Base-by-base conservation (phyloP, 2,329 filamentous ascomycete genomes). In the Trichoderma cornu-damae region DNA sequence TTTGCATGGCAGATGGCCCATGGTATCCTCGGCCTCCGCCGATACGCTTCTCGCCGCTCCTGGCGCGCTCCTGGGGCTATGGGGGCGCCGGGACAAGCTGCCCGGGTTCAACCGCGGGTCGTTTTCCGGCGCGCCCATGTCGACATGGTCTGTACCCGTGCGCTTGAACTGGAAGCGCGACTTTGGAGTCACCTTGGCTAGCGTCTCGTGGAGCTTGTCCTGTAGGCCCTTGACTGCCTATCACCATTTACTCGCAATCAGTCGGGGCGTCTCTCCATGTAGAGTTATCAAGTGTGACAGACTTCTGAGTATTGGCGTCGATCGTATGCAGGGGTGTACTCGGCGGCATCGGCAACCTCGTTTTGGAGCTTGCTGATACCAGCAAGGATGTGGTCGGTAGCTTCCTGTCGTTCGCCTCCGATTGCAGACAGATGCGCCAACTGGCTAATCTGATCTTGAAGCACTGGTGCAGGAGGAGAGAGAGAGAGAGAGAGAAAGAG, bases 291-390 rank as follows among this genome's bases (percentile, higher is more conserved):
- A 40, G 18, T 44, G 20, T 20, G 22, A 54, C 49, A 6, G 18
- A 91, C 89, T 75, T 92, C 85, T 42, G 86, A 83, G 68, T 96
- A 97, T 22, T 88, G 87, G 64, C 89, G 84, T 70, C 94, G 90
- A 67, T 97, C 94, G 69, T 96, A 95, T 6, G 90, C 85, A 2
- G 94, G 91, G 14, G 96, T 83, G 63, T 87, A 90, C 57, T 86
- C 85, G 1, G 88, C 84, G 0, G 89, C 88, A 72, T 96, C 91
- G 63, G 89, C 87, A 37, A 96, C 89, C 65, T 94, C 87, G 62
- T 87, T 88, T 1, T 90, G 91, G 14, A 97, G 79, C 58, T 84
- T 83, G 28, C 89, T 86, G 65, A 97, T 94, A 61, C 84, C 83
- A 14, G 88, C 85, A 12, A 96, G 79, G 63, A 91, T 87, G 66